These are phyloP conservation scores for Plenodomus lindquistii DNA, from an alignment of 2,329 filamentous ascomycete species.

Conservation along the genomic window DNA sequence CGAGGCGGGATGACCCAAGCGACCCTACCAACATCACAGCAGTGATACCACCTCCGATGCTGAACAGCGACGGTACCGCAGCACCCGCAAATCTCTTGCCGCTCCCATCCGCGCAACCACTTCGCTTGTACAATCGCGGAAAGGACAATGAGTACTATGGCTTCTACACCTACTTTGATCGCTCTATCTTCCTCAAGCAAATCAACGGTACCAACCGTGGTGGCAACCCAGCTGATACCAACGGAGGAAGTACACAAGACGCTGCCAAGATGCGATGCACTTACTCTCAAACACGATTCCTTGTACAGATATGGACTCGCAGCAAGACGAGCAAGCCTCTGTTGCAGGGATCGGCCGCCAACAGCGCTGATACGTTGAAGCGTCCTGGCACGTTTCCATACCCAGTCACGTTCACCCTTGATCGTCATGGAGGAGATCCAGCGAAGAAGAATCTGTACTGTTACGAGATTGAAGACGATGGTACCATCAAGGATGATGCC, in stretches of 20 bases:
- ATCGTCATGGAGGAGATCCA: slow-evolving; percentile 61
- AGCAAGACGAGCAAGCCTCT: slow-evolving; percentile 46
- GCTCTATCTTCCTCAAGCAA: slow-evolving; percentile 78
- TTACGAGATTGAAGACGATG: slow-evolving; percentile 57
- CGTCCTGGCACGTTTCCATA: slow-evolving; percentile 64
- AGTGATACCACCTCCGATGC: slow-evolving; percentile 65
- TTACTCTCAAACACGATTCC: slow-evolving; percentile 64
- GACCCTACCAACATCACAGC: slow-evolving; percentile 50
- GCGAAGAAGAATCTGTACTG: slow-evolving; percentile 63
- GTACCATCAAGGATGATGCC: slow-evolving; percentile 45
- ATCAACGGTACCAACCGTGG: slow-evolving; percentile 52
- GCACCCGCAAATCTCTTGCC: slow-evolving; percentile 74
- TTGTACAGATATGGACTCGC: slow-evolving; percentile 65
- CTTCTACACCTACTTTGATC: slow-evolving; percentile 91
- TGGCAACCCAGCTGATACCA: slow-evolving; percentile 49
- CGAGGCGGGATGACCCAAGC: slow-evolving; percentile 39
- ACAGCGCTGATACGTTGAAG: slow-evolving; percentile 49
- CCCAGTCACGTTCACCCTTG: slow-evolving; percentile 62
- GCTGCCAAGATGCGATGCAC: slow-evolving; percentile 58
- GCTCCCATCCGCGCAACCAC: slow-evolving; percentile 69
- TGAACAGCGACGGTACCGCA: slow-evolving; percentile 71
- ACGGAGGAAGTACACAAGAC: slow-evolving; percentile 55
- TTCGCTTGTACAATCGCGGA: slow-evolving; percentile 84
- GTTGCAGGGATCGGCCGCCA: slow-evolving; percentile 33
- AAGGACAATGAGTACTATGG: slow-evolving; percentile 83